These are phyloP conservation scores for Closterium sp. DNA, from an alignment of 139 green algal genomes.

Conservation along the genomic window DNA sequence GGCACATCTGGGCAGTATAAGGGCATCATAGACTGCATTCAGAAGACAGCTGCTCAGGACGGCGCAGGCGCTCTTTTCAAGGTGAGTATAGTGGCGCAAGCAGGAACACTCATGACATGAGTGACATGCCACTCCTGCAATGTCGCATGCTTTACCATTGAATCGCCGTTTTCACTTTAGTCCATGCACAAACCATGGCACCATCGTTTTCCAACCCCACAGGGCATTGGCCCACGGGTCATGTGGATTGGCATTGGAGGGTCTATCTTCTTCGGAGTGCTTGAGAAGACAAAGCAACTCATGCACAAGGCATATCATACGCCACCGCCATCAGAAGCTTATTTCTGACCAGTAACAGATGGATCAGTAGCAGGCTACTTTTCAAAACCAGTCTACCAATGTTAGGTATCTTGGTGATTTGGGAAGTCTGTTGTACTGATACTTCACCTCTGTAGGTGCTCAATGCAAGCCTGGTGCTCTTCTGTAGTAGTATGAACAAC, in stretches of 20 bases:
- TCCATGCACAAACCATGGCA: not conserved
- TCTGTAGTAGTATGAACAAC: too few species aligned
- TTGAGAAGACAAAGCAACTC: constrained; percentile 53
- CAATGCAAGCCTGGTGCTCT: too few species aligned
- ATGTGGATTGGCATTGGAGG: constrained; percentile 93
- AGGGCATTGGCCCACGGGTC: constrained; percentile 87
- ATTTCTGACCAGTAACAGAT: not conserved
- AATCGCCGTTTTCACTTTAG: not conserved
- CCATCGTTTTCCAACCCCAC: not conserved
- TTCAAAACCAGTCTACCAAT: too few species aligned
- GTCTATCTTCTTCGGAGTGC: constrained; percentile 55
- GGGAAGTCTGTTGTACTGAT: too few species aligned
- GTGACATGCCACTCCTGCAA: not conserved
- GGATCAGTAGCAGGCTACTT: too few species aligned
- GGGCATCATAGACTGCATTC: constrained; percentile 49
- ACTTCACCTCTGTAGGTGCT: too few species aligned
- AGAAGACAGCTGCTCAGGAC: constrained; percentile 74
- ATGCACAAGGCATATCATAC: not conserved
- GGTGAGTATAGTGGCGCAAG: not conserved
- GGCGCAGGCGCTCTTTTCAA: constrained; percentile 78
- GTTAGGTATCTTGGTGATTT: too few species aligned
- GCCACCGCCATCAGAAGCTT: not conserved
- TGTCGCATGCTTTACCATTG: not conserved
- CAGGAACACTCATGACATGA: not conserved
- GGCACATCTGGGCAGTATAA: constrained; percentile 35